phyloP scores from a whole-genome alignment of 2,329 filamentous ascomycete species.

The Sclerotinia glacialis region DNA sequence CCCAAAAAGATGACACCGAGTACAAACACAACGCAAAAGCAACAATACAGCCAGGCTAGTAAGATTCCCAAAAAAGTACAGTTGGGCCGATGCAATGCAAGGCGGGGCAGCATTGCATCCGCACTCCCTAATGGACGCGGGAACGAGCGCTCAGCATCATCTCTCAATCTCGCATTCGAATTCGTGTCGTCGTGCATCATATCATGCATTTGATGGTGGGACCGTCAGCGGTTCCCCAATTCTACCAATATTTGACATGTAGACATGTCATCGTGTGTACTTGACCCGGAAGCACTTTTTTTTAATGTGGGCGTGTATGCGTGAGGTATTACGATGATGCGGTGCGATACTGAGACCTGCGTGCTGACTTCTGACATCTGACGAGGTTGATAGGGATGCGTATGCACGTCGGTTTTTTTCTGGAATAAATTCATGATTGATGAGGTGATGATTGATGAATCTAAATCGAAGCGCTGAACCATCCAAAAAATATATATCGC shows the following conservation, averaged over 20 bases:
- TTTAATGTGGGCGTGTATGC: neutral
- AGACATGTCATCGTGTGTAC: neutral
- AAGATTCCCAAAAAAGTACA: neutral
- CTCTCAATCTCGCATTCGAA: slow-evolving; percentile 5
- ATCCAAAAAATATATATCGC: neutral
- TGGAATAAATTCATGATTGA: slow-evolving; percentile 1
- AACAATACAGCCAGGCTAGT: neutral
- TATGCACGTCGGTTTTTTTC: slow-evolving; percentile 6
- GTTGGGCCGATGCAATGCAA: slow-evolving; percentile 11
- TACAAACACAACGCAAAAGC: neutral
- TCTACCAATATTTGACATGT: neutral
- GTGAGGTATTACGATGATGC: neutral
- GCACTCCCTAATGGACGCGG: slow-evolving; percentile 2
- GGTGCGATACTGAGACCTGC: slow-evolving; percentile 1
- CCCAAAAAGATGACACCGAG: neutral
- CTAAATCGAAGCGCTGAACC: neutral
- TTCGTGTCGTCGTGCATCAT: slow-evolving; percentile 6
- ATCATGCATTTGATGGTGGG: slow-evolving; percentile 4
- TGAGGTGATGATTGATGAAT: slow-evolving; percentile 2
- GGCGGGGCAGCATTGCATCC: neutral
- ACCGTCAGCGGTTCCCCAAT: neutral
- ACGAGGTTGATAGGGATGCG: neutral
- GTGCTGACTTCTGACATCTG: slow-evolving; percentile 10
- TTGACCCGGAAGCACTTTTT: neutral
- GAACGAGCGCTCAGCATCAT: slow-evolving; percentile 13